These are phyloP conservation scores for Lyophyllum atratum DNA, from an alignment of 768 basidiomycete genomes.

Conservation along the genomic window DNA sequence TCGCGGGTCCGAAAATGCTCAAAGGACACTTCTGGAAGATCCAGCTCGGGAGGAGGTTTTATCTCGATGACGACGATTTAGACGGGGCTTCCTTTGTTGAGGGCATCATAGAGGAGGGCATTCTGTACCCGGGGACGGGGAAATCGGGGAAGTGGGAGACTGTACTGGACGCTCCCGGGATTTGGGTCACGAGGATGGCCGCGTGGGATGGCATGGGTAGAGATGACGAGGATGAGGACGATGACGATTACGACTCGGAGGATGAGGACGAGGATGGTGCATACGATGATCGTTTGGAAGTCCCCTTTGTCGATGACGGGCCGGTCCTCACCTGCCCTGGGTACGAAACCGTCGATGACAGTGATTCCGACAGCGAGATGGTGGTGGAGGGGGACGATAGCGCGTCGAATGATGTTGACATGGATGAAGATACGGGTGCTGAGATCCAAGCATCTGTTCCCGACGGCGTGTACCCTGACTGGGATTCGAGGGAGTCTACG, in stretches of 20 bases:
- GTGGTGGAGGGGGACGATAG: not conserved
- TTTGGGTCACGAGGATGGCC: constrained; percentile 30
- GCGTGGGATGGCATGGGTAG: too few species aligned
- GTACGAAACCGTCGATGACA: constrained; percentile 7
- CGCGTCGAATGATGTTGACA: not conserved
- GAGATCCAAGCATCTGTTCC: constrained; percentile 2
- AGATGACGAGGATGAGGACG: not conserved
- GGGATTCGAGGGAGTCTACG: not conserved
- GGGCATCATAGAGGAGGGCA: constrained; percentile 32
- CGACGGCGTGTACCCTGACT: not conserved
- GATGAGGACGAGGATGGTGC: not conserved
- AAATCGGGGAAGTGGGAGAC: constrained; percentile 29
- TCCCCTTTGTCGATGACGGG: constrained; percentile 2
- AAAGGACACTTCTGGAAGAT: constrained; percentile 40
- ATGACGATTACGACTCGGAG: not conserved
- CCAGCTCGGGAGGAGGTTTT: constrained; percentile 35
- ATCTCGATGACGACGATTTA: constrained; percentile 34
- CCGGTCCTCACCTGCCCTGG: constrained; percentile 5
- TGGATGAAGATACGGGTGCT: constrained; percentile 1
- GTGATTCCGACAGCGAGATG: not conserved
- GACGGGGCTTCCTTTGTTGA: constrained; percentile 37
- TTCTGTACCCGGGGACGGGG: constrained; percentile 21
- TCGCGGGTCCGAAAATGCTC: constrained; percentile 33
- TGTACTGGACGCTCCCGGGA: constrained; percentile 25
- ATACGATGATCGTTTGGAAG: not conserved